Base-by-base conservation (phyloP, 768 basidiomycete genomes). In the Lentinula sp. region DNA sequence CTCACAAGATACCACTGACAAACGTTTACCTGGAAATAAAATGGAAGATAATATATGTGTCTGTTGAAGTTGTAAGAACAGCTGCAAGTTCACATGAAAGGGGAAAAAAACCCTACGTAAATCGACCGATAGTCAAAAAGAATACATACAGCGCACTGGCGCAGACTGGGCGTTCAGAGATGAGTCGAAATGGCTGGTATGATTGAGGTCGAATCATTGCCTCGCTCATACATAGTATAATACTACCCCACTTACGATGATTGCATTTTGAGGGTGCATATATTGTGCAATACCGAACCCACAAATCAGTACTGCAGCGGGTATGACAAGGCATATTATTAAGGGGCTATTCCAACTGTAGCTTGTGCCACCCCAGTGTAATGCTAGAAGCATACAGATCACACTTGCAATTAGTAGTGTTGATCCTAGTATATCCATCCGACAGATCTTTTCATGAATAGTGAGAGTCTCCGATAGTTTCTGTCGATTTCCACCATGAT, bases 331-430 rank as follows among this genome's bases (percentile, higher is more conserved):
- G 20, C 49, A 50, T 10, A 50, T 13, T 16, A 59, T 33, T n/a
- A 23, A 35, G 41, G 42, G 15, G 50, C 73, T 71, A 52, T 60
- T 65, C 81, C 81, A 82, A 0, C 76, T 66, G 62, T 77, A 75
- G n/a, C 68, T 66, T 63, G 76, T 73, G 0, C 80, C 79, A 28
- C 79, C 80, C 76, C 77, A 78, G 58, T 78, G 75, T 0, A 81
- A 67, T 5, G 79, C 74, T 4, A 81, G 69, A 46, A 66, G 64
- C 1, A 64, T 62, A 20, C 50, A 65, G 9, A 62, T 49, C 41
- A 68, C 56, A n/a, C 60, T 55, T 12, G 64, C 61, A 7, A 68
- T 60, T 23, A 68, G 63, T 28, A 65, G 52, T 9, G 53, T 15
- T 23, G 64, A 61, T 2, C 66, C 66, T 6, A 60, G 45, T 13